Percentiles rank a stretch among this genome's conserved stretches.
phyloP scores from a whole-genome alignment of 108 stramenopile genomes.

The Craspedostauros australis region DNA sequence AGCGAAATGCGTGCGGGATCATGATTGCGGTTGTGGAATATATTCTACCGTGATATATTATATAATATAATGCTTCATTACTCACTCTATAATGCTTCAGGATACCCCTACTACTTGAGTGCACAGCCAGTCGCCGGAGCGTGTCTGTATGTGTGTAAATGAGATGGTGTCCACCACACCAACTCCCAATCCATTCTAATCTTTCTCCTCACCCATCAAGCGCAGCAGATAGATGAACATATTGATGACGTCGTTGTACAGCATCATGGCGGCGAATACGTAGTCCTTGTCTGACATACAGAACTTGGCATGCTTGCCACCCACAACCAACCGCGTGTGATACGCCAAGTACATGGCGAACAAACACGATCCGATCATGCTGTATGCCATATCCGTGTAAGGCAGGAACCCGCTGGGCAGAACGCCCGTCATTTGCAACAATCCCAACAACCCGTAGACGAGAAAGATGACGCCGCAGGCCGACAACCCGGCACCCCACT shows the following conservation, averaged over 20 bases:
- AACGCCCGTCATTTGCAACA: constrained; percentile 59
- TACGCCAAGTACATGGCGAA: constrained; percentile 74
- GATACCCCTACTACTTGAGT: no score
- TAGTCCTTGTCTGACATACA: constrained; percentile 89
- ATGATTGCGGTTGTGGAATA: no score
- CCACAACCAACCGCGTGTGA: constrained; percentile 75
- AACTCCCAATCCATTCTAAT: no score
- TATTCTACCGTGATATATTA: no score
- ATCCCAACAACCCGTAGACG: constrained; percentile 58
- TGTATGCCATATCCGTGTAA: constrained; percentile 57
- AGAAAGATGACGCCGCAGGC: constrained; percentile 59
- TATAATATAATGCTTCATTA: no score
- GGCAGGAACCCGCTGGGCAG: constrained; percentile 68
- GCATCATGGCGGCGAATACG: constrained; percentile 80
- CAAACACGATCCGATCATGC: constrained; percentile 51
- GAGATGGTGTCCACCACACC: no score
- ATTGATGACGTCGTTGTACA: constrained; percentile 80
- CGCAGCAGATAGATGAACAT: constrained; percentile 86
- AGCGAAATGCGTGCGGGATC: no score
- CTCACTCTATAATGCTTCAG: no score
- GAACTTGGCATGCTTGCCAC: constrained; percentile 78
- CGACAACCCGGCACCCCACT: constrained; percentile 63
- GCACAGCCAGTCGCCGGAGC: no score
- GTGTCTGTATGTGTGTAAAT: no score
- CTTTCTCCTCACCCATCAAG: constrained; percentile 74